Conservation (phyloP, 768 basidiomycete genomes). For the Russula earlei region DNA sequence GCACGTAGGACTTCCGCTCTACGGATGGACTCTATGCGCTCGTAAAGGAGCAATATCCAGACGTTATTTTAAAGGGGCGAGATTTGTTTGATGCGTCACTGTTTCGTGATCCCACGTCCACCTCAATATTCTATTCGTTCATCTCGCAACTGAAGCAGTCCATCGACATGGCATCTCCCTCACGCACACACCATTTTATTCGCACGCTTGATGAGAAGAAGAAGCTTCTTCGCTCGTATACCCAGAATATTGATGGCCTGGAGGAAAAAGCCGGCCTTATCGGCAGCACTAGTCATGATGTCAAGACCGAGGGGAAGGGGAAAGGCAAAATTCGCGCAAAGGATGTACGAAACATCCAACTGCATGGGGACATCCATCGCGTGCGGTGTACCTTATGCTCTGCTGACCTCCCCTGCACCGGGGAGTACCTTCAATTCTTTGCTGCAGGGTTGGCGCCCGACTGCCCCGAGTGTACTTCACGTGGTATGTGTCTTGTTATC, state of each 20-base stretch:
- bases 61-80: constrained; percentile 79
- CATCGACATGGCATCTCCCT: constrained; percentile 70
- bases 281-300: constrained; percentile 50
- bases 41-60: constrained; percentile 77
- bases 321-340: constrained; percentile 58
- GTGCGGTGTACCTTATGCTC: constrained; percentile 85
- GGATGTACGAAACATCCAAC: constrained; percentile 80
- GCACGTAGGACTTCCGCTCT: constrained; percentile 84
- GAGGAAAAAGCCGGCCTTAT: constrained; percentile 74
- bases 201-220: constrained; percentile 74
- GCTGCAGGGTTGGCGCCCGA: constrained; percentile 63
- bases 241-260: constrained; percentile 96
- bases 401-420: constrained; percentile 60
- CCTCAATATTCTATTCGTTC: constrained; percentile 89
- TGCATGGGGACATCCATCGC: constrained; percentile 90
- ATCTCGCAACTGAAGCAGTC: constrained; percentile 83
- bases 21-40: constrained; percentile 87
- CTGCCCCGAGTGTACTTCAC: constrained; percentile 75
- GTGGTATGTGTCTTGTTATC: constrained; percentile 48
- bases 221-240: constrained; percentile 83
- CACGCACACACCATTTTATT: constrained; percentile 84
- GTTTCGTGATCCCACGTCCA: constrained; percentile 79
- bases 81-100: constrained; percentile 92
- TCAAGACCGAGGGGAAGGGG: constrained; percentile 45
- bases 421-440: constrained; percentile 56